These are phyloP conservation scores for Russula virescens DNA, from an alignment of 768 basidiomycete species.

Conservation along the genomic window DNA sequence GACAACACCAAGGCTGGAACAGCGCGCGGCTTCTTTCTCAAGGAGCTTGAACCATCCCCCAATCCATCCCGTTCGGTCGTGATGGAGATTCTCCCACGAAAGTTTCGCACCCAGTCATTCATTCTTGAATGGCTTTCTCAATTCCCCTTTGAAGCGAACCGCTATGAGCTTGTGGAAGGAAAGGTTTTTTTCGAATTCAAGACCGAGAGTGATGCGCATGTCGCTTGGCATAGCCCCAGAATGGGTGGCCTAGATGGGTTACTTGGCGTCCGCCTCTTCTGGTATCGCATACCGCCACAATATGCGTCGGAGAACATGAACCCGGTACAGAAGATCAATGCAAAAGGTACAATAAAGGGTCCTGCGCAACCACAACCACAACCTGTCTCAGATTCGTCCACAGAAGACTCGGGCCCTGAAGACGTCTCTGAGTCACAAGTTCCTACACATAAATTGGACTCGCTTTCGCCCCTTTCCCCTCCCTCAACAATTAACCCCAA, in stretches of 20 bases:
- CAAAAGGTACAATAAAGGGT: slow-evolving; percentile 5
- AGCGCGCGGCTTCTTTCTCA: slow-evolving; percentile 15
- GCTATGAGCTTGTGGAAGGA: slow-evolving; percentile 30
- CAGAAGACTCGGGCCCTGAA: neutral
- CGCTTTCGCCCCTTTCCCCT: neutral
- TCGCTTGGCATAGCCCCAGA: slow-evolving; percentile 46
- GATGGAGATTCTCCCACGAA: slow-evolving; percentile 51
- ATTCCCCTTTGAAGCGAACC: slow-evolving; percentile 9
- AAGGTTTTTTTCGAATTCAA: slow-evolving; percentile 51
- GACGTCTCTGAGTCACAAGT: neutral
- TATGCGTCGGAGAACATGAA: neutral
- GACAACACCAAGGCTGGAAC: slow-evolving; percentile 4
- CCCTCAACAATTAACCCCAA: neutral
- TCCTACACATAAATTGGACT: neutral
- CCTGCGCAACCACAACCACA: neutral
- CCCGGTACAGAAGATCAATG: neutral
- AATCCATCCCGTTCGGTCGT: slow-evolving; percentile 49
- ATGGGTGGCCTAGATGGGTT: slow-evolving; percentile 32
- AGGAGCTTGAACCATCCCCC: slow-evolving; percentile 28
- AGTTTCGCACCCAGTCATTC: slow-evolving; percentile 39
- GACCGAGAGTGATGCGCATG: slow-evolving; percentile 39
- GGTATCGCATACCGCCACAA: slow-evolving; percentile 16
- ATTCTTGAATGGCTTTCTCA: slow-evolving; percentile 40
- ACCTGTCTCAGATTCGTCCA: neutral
- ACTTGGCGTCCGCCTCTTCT: slow-evolving; percentile 34